Conservation (phyloP, 768 basidiomycete genomes). For the Hygrocybe coccinea region DNA sequence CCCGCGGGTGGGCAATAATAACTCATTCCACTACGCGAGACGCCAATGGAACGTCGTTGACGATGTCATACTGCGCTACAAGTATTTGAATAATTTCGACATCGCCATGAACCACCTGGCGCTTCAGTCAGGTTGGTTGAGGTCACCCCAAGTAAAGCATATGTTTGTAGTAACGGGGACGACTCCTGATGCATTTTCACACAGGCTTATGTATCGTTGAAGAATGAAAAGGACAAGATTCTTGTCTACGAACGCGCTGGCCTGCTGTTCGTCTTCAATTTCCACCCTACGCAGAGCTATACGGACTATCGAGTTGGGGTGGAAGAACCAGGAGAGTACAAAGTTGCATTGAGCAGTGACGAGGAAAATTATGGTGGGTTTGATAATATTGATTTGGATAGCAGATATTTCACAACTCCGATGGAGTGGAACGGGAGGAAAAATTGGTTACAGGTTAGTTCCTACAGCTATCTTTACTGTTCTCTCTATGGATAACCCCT, state of each 20-base stretch:
- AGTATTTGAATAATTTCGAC: constrained; percentile 91
- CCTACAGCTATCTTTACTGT: not conserved
- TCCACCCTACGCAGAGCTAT: constrained; percentile 87
- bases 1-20: constrained; percentile 90
- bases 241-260: constrained; percentile 92
- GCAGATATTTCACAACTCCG: constrained; percentile 73
- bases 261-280: constrained; percentile 94
- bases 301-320: constrained; percentile 93
- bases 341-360: constrained; percentile 75
- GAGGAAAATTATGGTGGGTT: constrained; percentile 89
- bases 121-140: constrained; percentile 78
- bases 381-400: constrained; percentile 62
- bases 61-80: constrained; percentile 82
- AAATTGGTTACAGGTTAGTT: constrained; percentile 76
- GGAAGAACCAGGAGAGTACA: constrained; percentile 80
- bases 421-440: constrained; percentile 90
- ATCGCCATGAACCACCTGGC: constrained; percentile 85
- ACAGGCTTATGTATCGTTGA: constrained; percentile 89
- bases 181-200: constrained; percentile 5
- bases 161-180: not conserved
- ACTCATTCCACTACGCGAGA: constrained; percentile 95
- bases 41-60: constrained; percentile 96
- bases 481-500: not conserved
- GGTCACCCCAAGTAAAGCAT: constrained; percentile 62
- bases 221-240: constrained; percentile 89